Evolutionary conservation across 2,329 filamentous ascomycete genomes (phyloP).

Genomic region (Hypoxylon sp.): DNA sequence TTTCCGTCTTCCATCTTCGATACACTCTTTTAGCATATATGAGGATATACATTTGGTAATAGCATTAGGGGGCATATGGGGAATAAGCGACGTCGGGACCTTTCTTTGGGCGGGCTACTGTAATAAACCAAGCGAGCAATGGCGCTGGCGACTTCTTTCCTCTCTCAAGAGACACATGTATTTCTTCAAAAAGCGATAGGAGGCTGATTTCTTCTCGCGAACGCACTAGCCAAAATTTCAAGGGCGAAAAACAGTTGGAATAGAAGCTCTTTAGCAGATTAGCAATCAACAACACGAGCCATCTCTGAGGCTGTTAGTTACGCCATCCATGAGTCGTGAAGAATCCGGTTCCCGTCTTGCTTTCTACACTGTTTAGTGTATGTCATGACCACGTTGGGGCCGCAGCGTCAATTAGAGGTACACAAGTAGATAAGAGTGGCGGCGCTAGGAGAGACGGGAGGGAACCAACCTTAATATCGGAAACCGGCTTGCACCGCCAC

Average conservation of each 20-base stretch:
- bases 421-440: too few species aligned
- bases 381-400: neutral
- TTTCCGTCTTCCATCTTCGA: conserved; percentile 23
- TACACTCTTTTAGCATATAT: conserved; percentile 34
- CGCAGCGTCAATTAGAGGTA: too few species aligned
- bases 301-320: conserved; percentile 6
- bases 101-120: conserved; percentile 39
- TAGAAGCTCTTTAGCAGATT: conserved; percentile 17
- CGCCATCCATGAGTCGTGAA: neutral
- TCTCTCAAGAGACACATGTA: conserved; percentile 21
- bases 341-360: neutral
- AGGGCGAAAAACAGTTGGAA: conserved; percentile 18
- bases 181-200: conserved; percentile 20
- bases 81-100: conserved; percentile 42
- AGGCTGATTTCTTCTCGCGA: conserved; percentile 19
- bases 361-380: too few species aligned
- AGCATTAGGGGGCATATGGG: conserved; percentile 42
- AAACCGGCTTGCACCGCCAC: too few species aligned
- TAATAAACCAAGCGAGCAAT: conserved; percentile 36
- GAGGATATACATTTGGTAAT: conserved; percentile 37
- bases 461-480: too few species aligned
- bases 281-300: conserved; percentile 21
- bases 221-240: conserved; percentile 9
- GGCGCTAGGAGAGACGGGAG: too few species aligned
- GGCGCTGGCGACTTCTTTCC: conserved; percentile 35